Base-by-base conservation (phyloP, 768 basidiomycete species). In the Boletales sp. region DNA sequence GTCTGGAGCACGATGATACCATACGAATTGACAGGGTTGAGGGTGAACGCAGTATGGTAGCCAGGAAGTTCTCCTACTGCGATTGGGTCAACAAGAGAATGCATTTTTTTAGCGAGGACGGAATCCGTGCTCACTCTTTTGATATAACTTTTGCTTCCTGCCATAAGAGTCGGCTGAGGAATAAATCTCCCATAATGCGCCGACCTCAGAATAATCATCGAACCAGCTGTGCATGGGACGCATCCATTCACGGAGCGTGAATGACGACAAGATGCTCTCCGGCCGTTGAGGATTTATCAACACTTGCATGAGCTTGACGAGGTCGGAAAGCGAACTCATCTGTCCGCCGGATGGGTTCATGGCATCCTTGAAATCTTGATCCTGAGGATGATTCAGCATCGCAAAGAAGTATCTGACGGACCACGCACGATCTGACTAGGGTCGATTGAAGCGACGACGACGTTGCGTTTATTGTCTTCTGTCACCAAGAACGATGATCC, bases 291-390 rank as follows among this genome's bases (percentile, higher is more conserved):
- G 76, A 35, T 78, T 69, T 25, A 82, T 66, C 40, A 81, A 56
- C 4, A 71, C 69, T 46, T 73, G 72, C 69, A 76, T 76, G 41
- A 78, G 44, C 7, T 58, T 73, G 14, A 62, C 60, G 8, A 78
- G 62, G 55, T 82, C 81, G 1, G 70, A 57, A 11, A 82, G 63
- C 0, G 79, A 80, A 51, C 73, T 71, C 56, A 76, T 77, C 53
- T 82, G 80, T 2, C 78, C 80, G 3, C 73, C 79, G 3, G 74
- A 58, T 3, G 79, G 68, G 49, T 79, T 76, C 52, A 59, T 60
- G 0, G 68, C 58, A 43, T 74, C 73, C 15, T 60, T 50, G 49
- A 78, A 70, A 44, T 70, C 66, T 12, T 60, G 56, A 46, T 79
- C 76, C 70, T 77, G 37, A 19, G n/a, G 18, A 2, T 9, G 18